phyloP scores from a whole-genome alignment of 2,329 filamentous ascomycete species.

The Aspergillus felis region DNA sequence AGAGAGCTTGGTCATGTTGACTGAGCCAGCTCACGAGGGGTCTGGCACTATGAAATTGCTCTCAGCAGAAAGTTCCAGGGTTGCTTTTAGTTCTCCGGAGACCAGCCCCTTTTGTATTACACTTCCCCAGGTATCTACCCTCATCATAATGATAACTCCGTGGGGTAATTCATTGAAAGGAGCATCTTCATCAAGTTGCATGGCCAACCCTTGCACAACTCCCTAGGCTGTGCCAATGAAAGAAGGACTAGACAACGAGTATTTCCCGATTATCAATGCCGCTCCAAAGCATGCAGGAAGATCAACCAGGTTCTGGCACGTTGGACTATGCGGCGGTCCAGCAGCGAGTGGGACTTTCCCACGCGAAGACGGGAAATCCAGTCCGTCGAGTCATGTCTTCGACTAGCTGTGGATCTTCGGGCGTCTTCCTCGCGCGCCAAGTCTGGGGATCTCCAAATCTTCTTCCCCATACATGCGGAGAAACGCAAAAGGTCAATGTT shows the following conservation, averaged over 20 bases:
- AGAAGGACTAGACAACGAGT: background rate
- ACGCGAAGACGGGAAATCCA: background rate
- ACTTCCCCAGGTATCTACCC: background rate
- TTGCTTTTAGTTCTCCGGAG: background rate
- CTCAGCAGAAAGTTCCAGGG: background rate
- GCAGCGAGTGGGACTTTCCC: background rate
- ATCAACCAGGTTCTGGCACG: background rate
- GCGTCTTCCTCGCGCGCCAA: background rate
- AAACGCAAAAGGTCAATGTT: background rate
- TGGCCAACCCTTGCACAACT: background rate
- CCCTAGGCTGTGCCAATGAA: slow-evolving; percentile 4
- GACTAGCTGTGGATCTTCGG: background rate
- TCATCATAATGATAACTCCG: background rate
- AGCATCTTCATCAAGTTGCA: background rate
- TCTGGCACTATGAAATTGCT: background rate
- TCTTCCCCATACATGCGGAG: slow-evolving; percentile 7
- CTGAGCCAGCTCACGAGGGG: too few relatives aligned
- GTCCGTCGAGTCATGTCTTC: background rate
- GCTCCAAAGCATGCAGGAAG: background rate
- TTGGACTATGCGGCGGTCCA: background rate
- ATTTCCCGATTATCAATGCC: background rate
- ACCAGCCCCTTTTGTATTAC: background rate
- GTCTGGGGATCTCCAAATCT: slow-evolving; percentile 5
- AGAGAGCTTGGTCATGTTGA: slow-evolving; percentile 11
- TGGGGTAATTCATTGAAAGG: background rate